Evolutionary conservation across 768 basidiomycete species (phyloP), one percentile per base, ranked within the genome.

Genomic region (Rhodotorula babjevae): DNA sequence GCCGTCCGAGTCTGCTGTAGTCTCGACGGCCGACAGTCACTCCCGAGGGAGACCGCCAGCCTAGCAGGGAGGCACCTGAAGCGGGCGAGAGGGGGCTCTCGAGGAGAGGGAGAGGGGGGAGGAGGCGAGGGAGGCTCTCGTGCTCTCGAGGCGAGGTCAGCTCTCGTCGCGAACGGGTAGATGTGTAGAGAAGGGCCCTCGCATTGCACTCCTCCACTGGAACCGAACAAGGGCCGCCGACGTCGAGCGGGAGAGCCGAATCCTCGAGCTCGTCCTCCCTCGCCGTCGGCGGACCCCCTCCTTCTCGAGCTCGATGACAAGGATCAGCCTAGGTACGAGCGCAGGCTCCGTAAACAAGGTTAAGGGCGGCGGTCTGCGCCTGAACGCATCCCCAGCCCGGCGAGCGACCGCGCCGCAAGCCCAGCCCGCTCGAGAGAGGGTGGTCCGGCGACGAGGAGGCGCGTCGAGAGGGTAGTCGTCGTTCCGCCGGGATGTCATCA

Each of bases 51-150:
- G 31, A 58, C 33, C 57, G 31, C 31, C 57, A 58, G 57, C 33
- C 57, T 21, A 31, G 57, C 57, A 58, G 57, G 57, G 57, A 58
- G 57, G 57, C 57, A 58, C 57, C 57, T 58, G 33, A 36, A 36
- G 57, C 36, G 36, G 36, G 57, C 57, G 57, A 40, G 31, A 18
- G 57, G 15, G 57, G 21, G 21, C 3, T 23, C 12, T 23, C 15
- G 18, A 25, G 6, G 11, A 23, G 23, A 14, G 25, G 25, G 50
- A 25, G 50, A 52, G 50, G 50, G 12, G 50, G 23, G 7, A 25
- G 50, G 50, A 27, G 19, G 23, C 21, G 19, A 50, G 25, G 50
- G 11, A 4, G 23, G 25, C 27, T 27, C 27, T 52, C 50, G 10
- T 52, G 23, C 23, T 52, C 23, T 7, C 23, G 23, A 52, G 11